phyloP scores from a whole-genome alignment of 129 eudicot species.

The Lactuca saligna region DNA sequence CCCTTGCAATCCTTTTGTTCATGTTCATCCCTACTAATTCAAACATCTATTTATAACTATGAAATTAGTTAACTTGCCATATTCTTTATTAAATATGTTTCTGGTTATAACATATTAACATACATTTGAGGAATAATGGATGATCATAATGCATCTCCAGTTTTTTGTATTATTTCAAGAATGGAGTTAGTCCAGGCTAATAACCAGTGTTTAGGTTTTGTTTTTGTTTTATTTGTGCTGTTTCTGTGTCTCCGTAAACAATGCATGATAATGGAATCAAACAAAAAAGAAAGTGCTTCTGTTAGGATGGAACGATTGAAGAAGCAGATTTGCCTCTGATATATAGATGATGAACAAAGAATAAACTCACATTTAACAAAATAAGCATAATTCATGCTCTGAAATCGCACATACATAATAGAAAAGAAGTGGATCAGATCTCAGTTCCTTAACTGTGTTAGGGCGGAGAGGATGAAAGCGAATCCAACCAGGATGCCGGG shows the following conservation, averaged over 20 bases:
- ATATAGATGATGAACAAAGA: neutral
- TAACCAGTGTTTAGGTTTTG: neutral
- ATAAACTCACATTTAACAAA: neutral
- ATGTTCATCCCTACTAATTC: no score
- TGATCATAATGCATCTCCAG: neutral
- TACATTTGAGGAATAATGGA: no score
- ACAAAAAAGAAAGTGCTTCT: neutral
- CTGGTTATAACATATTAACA: no score
- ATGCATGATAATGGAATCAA: neutral
- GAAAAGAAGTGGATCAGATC: neutral
- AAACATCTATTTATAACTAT: no score
- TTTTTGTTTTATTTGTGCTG: neutral
- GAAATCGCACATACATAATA: neutral
- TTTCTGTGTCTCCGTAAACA: neutral
- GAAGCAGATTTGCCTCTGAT: neutral
- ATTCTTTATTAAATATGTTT: no score
- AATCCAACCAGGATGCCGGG: constrained; percentile 30
- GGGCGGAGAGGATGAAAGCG: constrained; percentile 31
- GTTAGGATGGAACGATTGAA: neutral
- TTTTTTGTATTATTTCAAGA: neutral
- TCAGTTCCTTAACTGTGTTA: constrained; percentile 29
- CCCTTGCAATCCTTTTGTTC: no score
- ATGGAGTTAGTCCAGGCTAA: no score
- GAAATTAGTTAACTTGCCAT: no score
- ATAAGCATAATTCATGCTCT: neutral